Percentiles rank a stretch among this genome's conserved stretches.
Conservation (phyloP, 495 filamentous ascomycete species). For the Astrothelium macrocarpum region DNA sequence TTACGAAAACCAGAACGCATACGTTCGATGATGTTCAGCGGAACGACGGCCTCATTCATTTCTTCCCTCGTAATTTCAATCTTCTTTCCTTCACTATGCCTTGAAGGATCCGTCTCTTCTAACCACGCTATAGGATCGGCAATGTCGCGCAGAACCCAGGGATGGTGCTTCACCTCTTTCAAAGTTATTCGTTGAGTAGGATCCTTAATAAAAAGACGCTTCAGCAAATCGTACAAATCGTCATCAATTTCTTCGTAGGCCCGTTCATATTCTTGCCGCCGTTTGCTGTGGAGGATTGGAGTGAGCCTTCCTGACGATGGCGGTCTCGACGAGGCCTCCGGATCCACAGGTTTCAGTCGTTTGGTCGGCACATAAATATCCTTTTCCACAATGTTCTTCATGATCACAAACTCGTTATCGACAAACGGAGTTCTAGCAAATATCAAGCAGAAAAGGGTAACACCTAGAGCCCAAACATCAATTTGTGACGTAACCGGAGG, state of each 20-base stretch:
- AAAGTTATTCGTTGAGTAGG: constrained; percentile 78
- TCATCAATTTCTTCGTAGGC: constrained; percentile 80
- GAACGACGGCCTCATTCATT: constrained; percentile 80
- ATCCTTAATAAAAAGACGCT: constrained; percentile 77
- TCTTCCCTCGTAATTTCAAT: constrained; percentile 90
- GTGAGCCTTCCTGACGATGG: constrained; percentile 26
- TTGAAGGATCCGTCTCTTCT: constrained; percentile 82
- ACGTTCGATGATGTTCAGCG: constrained; percentile 74
- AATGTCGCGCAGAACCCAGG: constrained; percentile 84
- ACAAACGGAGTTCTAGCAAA: constrained; percentile 90
- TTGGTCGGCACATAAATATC: constrained; percentile 77
- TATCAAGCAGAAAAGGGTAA: constrained; percentile 91
- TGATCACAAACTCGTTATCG: constrained; percentile 82
- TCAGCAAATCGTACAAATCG: constrained; percentile 69
- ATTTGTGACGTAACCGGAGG: constrained; percentile 60
- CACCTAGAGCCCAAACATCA: constrained; percentile 94
- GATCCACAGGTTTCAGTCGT: constrained; percentile 68
- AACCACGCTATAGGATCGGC: constrained; percentile 70
- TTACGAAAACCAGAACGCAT: constrained; percentile 56
- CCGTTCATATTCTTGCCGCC: constrained; percentile 56
- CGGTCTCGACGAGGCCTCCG: constrained; percentile 35
- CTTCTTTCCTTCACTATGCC: constrained; percentile 70
- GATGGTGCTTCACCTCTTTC: constrained; percentile 88
- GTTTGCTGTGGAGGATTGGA: constrained; percentile 36
- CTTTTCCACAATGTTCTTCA: constrained; percentile 79